phyloP scores from a whole-genome alignment of 208 protist species.

The Crithidia mellificae region DNA sequence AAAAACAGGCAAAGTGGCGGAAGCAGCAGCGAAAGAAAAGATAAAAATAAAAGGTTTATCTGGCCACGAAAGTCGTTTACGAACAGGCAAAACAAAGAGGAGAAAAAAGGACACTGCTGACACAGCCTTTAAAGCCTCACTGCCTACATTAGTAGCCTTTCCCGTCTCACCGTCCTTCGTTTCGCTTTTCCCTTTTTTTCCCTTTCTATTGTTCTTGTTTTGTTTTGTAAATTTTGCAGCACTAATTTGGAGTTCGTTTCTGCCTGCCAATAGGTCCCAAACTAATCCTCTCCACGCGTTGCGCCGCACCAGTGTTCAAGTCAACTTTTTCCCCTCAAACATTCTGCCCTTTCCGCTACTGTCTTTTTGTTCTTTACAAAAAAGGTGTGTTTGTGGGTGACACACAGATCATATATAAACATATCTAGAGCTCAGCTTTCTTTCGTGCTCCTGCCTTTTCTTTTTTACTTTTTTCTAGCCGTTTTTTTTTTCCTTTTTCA shows the following conservation, averaged over 20 bases:
- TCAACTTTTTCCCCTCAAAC: background rate
- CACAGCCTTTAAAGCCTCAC: background rate
- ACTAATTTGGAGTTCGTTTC: background rate
- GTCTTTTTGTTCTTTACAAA: background rate
- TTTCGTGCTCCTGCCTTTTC: background rate
- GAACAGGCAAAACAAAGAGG: constrained; percentile 1
- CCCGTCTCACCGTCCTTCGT: too few relatives aligned
- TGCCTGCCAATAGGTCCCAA: too few relatives aligned
- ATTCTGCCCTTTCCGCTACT: constrained; percentile 1
- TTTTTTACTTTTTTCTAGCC: background rate
- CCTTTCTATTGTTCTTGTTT: background rate
- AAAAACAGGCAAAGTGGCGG: background rate
- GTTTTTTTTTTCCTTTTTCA: constrained; percentile 1
- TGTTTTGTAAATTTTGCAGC: background rate
- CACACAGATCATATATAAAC: background rate
- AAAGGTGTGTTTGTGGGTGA: background rate
- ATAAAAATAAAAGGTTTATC: too few relatives aligned
- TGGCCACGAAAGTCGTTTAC: background rate
- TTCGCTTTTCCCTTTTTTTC: too few relatives aligned
- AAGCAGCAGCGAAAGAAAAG: background rate
- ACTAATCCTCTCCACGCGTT: background rate
- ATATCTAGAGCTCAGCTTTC: background rate
- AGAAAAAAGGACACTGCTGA: background rate
- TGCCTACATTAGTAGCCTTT: background rate
- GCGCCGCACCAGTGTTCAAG: background rate